Percentiles rank a stretch among this genome's conserved stretches.
These are phyloP conservation scores for Apiospora sp. DNA, from an alignment of 2,329 filamentous ascomycete genomes.

Conservation along the genomic window DNA sequence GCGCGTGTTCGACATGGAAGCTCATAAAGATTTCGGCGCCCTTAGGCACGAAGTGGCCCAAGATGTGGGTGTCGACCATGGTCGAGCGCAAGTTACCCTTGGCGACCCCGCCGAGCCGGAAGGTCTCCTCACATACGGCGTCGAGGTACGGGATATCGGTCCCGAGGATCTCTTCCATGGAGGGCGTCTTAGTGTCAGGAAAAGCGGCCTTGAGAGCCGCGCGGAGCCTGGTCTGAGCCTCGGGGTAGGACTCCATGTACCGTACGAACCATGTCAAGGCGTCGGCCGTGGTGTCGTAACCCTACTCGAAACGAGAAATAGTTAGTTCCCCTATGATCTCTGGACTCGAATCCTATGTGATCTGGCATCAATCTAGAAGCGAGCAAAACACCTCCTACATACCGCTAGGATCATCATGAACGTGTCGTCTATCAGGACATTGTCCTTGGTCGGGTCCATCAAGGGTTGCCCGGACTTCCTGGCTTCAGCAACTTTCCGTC, in stretches of 20 bases:
- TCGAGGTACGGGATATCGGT: background rate
- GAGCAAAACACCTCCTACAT: background rate
- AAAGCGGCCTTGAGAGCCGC: background rate
- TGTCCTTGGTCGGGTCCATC: background rate
- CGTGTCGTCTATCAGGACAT: background rate
- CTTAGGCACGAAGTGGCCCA: background rate
- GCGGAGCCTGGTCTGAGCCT: background rate
- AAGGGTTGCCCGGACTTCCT: background rate
- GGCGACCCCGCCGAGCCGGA: background rate
- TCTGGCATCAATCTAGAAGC: background rate
- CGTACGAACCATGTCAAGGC: background rate
- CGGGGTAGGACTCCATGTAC: background rate
- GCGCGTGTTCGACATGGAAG: background rate
- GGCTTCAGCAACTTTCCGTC: background rate
- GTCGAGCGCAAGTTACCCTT: background rate
- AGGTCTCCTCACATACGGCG: background rate
- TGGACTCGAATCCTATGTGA: no score
- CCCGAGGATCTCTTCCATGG: background rate
- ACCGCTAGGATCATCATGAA: background rate
- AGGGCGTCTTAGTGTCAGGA: background rate
- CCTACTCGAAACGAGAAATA: background rate
- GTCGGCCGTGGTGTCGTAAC: background rate
- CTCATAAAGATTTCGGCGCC: background rate
- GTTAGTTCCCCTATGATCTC: background rate
- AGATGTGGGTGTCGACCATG: background rate